Percentiles rank a stretch among this genome's conserved stretches.
Conservation (phyloP, 202 grass and related monocot genomes). For the Schoenoplectus triqueter region DNA sequence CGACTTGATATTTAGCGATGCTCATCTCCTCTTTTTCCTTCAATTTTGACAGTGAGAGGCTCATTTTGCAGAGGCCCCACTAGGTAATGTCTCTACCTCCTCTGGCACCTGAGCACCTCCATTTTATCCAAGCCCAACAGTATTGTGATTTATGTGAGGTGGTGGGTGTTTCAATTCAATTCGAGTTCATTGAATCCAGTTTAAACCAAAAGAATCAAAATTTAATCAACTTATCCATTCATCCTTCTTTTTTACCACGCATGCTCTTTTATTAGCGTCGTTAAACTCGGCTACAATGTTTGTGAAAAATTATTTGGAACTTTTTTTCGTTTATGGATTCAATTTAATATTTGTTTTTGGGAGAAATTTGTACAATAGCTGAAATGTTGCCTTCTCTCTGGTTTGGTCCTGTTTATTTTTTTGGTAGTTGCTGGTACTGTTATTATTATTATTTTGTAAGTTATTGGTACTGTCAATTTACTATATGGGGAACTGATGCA, state of each 20-base stretch:
- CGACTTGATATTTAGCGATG: not conserved
- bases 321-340: too few relatives aligned
- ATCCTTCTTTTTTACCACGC: too few relatives aligned
- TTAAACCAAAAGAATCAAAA: too few relatives aligned
- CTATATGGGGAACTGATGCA: not conserved
- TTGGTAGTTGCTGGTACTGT: not conserved
- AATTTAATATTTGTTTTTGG: not conserved
- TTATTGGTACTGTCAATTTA: not conserved
- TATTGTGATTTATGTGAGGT: too few relatives aligned
- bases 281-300: too few relatives aligned
- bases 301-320: too few relatives aligned
- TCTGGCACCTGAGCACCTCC: too few relatives aligned
- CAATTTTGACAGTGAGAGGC: not conserved
- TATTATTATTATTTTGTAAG: not conserved
- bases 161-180: too few relatives aligned
- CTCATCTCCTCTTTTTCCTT: not conserved
- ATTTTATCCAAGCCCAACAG: too few relatives aligned
- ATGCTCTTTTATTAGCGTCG: too few relatives aligned
- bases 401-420: not conserved
- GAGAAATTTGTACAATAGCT: not conserved
- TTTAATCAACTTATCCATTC: too few relatives aligned
- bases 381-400: not conserved
- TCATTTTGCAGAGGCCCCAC: not conserved
- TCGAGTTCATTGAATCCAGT: too few relatives aligned
- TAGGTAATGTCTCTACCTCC: not conserved